Evolutionary conservation across 2,329 filamentous ascomycete genomes (phyloP).

Genomic region (Didymella keratinophila): DNA sequence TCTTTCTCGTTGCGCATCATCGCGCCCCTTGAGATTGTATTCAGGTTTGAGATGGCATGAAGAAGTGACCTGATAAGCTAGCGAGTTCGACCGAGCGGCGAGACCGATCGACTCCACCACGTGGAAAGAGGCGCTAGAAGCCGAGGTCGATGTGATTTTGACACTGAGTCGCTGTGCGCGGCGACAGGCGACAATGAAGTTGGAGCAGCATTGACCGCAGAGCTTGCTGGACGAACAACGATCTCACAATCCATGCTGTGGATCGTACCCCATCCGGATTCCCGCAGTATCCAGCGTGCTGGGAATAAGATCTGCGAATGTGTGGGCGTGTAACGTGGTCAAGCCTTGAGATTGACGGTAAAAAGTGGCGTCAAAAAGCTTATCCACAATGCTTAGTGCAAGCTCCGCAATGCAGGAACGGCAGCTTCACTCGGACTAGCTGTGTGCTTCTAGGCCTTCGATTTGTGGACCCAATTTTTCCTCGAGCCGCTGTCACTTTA

Average conservation of each 20-base stretch:
- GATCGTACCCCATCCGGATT: neutral
- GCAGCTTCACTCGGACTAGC: neutral
- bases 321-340: neutral
- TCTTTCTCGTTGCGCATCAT: neutral
- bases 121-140: slow-evolving; percentile 1
- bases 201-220: neutral
- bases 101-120: slow-evolving; percentile 3
- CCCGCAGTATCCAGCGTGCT: neutral
- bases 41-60: neutral
- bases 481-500: neutral
- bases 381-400: slow-evolving; percentile 2
- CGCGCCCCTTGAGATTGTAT: neutral
- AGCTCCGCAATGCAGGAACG: neutral
- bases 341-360: slow-evolving; percentile 4
- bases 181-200: neutral
- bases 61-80: slow-evolving; percentile 1
- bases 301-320: slow-evolving; percentile 9
- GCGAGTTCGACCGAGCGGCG: neutral
- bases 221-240: neutral
- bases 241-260: neutral
- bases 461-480: slow-evolving; percentile 10
- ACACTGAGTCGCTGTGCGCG: neutral
- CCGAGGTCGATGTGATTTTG: neutral
- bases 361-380: slow-evolving; percentile 16
- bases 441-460: neutral